A percentile compares a stretch with the other conserved stretches of the same genome.
These are phyloP conservation scores for Aspergillus bertholletiae DNA, from an alignment of 495 filamentous ascomycete species.

Conservation along the genomic window DNA sequence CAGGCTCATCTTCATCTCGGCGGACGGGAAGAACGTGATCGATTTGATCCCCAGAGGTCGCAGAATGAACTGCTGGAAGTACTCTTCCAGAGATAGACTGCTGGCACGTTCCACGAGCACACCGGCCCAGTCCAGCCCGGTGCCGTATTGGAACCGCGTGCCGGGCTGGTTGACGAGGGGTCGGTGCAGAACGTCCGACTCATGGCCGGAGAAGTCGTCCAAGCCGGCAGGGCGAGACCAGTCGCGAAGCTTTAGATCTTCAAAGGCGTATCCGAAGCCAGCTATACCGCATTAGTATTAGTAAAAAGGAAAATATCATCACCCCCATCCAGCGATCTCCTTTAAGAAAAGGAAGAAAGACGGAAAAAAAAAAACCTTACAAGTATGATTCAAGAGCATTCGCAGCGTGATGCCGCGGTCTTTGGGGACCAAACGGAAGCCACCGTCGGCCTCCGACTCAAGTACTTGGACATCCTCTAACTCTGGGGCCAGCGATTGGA, in stretches of 20 bases:
- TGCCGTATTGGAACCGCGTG: conserved; percentile 53
- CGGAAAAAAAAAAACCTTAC: too few relatives aligned
- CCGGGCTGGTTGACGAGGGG: conserved; percentile 60
- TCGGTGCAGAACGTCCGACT: conserved; percentile 32
- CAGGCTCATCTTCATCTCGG: conserved; percentile 46
- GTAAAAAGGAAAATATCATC: too few relatives aligned
- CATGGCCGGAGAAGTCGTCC: conserved; percentile 51
- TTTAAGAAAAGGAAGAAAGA: too few relatives aligned
- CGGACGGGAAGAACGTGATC: conserved; percentile 52
- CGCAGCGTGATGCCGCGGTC: conserved; percentile 54
- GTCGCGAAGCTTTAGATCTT: conserved; percentile 47
- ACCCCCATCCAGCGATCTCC: too few relatives aligned
- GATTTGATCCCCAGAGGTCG: conserved; percentile 50
- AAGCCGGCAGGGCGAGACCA: conserved; percentile 43
- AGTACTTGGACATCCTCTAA: conserved; percentile 46
- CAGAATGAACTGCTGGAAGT: conserved; percentile 55
- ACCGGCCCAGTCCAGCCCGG: conserved; percentile 60
- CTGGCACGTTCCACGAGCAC: conserved; percentile 51
- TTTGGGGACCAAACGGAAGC: conserved; percentile 39
- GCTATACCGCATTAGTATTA: too few relatives aligned
- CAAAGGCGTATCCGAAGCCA: conserved; percentile 52
- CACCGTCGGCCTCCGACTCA: conserved; percentile 31
- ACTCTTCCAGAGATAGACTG: conserved; percentile 49
- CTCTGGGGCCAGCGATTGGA: conserved; percentile 49
- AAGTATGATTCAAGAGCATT: conserved; percentile 60